Percentiles rank a stretch among this genome's conserved stretches.
These are phyloP conservation scores for Penicillium waksmanii DNA, from an alignment of 495 filamentous ascomycete genomes.

Conservation along the genomic window DNA sequence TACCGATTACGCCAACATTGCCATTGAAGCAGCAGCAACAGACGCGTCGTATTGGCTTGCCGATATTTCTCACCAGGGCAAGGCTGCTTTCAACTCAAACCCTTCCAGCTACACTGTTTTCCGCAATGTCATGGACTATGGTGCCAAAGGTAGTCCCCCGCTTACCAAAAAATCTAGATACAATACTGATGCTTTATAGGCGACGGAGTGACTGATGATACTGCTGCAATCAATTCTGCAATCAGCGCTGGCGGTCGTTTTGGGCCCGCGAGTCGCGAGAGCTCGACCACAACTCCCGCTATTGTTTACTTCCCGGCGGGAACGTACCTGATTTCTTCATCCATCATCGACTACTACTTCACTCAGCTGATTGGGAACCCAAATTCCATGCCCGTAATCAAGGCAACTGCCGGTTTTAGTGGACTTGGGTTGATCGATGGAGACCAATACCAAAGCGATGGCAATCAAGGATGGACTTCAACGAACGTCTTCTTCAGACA, in stretches of 20 bases:
- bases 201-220: slow-evolving; percentile 70
- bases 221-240: slow-evolving; percentile 64
- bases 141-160: slow-evolving; percentile 50
- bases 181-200: slow-evolving; percentile 18
- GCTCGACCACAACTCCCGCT: slow-evolving; percentile 58
- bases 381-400: slow-evolving; percentile 63
- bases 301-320: slow-evolving; percentile 69
- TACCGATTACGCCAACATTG: slow-evolving; percentile 7
- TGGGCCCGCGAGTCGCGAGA: slow-evolving; percentile 47
- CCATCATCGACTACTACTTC: slow-evolving; percentile 63
- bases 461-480: slow-evolving; percentile 52
- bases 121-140: slow-evolving; percentile 79
- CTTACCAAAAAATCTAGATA: not conserved
- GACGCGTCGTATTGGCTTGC: slow-evolving; percentile 66
- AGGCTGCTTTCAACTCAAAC: slow-evolving; percentile 59
- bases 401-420: slow-evolving; percentile 64
- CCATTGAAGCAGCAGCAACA: slow-evolving; percentile 20
- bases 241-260: slow-evolving; percentile 58
- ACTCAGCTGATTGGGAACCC: slow-evolving; percentile 73
- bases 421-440: slow-evolving; percentile 71
- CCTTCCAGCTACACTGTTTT: slow-evolving; percentile 64
- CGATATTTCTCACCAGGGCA: slow-evolving; percentile 65
- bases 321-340: slow-evolving; percentile 60
- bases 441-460: slow-evolving; percentile 57
- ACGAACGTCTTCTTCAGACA: slow-evolving; percentile 81